phyloP scores from a whole-genome alignment of 2,329 filamentous ascomycete genomes.

The Colletotrichum sp. region DNA sequence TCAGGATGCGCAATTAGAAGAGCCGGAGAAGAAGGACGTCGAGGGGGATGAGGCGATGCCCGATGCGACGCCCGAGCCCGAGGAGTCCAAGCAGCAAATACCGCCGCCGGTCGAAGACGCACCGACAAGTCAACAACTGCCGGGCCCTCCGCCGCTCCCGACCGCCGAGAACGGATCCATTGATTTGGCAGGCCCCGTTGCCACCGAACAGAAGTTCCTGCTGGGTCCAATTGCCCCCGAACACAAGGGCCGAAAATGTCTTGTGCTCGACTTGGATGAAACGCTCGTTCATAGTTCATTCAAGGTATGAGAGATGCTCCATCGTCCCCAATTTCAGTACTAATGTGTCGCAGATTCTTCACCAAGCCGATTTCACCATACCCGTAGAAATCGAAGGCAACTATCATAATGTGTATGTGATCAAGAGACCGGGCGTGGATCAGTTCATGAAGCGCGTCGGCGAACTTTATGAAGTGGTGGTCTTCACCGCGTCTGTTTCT shows the following conservation, averaged over 20 bases:
- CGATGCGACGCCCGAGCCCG: constrained; percentile 61
- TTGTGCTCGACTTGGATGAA: constrained; percentile 95
- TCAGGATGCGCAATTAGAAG: constrained; percentile 22
- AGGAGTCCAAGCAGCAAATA: constrained; percentile 46
- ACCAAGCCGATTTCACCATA: constrained; percentile 98
- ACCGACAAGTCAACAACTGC: constrained; percentile 36
- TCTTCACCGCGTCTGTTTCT: constrained; percentile 97
- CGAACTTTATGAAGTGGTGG: constrained; percentile 96
- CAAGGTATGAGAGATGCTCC: constrained; percentile 68
- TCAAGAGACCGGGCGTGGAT: constrained; percentile 98
- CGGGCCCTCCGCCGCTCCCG: constrained; percentile 51
- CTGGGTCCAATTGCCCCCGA: constrained; percentile 82
- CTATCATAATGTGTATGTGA: constrained; percentile 99
- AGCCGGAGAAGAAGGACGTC: constrained; percentile 42
- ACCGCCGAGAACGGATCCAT: constrained; percentile 15
- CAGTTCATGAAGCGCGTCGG: constrained; percentile 99
- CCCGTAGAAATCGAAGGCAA: constrained; percentile 98
- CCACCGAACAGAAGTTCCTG: constrained; percentile 67
- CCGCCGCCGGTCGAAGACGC: constrained; percentile 44
- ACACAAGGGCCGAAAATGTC: constrained; percentile 87
- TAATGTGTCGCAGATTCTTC: constrained; percentile 72
- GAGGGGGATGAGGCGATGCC: constrained; percentile 73
- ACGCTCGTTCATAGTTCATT: constrained; percentile 98
- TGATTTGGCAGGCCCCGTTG: background rate
- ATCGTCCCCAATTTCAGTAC: background rate